phyloP scores from a whole-genome alignment of 331 rosid genomes.

The Malus hybrid region DNA sequence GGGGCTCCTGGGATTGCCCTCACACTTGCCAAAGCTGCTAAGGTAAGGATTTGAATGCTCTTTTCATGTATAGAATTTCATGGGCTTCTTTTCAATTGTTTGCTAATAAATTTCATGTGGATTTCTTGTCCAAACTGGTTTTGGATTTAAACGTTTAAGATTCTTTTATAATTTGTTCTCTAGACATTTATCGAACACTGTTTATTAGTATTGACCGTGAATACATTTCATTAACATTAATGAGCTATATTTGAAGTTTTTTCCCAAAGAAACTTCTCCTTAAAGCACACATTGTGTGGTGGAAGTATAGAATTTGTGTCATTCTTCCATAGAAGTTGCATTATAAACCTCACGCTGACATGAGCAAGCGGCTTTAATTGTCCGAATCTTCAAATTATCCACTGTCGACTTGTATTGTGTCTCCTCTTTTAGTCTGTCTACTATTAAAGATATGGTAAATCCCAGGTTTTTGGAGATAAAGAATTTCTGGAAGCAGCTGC shows the following conservation, averaged over 20 bases:
- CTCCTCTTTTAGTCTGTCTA: background rate
- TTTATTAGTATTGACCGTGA: background rate
- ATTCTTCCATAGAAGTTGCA: background rate
- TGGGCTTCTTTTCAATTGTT: background rate
- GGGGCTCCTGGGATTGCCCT: slow-evolving; percentile 72
- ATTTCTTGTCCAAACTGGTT: background rate
- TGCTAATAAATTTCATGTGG: background rate
- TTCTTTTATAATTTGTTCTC: no score
- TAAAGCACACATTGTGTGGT: background rate
- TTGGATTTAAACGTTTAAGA: no score
- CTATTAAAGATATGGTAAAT: background rate
- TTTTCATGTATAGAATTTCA: background rate
- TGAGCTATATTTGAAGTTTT: background rate
- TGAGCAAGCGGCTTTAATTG: no score
- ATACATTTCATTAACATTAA: background rate
- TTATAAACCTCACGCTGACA: background rate
- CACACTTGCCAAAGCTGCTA: slow-evolving; percentile 75
- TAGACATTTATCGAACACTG: background rate
- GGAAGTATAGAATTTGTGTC: background rate
- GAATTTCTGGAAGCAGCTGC: slow-evolving; percentile 55
- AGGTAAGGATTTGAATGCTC: slow-evolving; percentile 29
- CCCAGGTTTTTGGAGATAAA: slow-evolving; percentile 49
- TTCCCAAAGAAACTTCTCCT: background rate
- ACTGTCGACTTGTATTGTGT: background rate
- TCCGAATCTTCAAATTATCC: background rate